Evolutionary conservation across 2,329 filamentous ascomycete genomes (phyloP).

Genomic region (Trichoderma simmonsii): DNA sequence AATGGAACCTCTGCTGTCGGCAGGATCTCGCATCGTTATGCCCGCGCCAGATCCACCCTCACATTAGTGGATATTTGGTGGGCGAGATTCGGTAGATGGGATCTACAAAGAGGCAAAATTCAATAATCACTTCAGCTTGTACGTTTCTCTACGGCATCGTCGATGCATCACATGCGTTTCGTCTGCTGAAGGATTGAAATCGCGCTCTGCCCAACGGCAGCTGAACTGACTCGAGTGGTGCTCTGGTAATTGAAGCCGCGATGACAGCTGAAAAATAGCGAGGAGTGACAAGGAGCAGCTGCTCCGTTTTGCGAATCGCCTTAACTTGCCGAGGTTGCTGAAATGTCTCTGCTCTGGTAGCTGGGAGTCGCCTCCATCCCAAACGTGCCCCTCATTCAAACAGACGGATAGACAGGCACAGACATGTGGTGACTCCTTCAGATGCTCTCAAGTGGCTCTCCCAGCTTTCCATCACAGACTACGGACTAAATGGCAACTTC

Average conservation of each 20-base stretch:
- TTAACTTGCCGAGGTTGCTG: neutral
- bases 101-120: neutral
- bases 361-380: neutral
- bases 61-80: neutral
- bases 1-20: neutral
- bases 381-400: neutral
- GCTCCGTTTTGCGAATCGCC: neutral
- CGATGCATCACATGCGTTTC: neutral
- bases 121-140: neutral
- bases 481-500: neutral
- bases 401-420: neutral
- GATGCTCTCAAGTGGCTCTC: neutral
- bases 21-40: conserved; percentile 2
- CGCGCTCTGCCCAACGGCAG: neutral
- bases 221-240: neutral
- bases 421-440: neutral
- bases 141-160: no score
- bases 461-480: neutral
- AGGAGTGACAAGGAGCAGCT: neutral
- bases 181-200: neutral
- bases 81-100: neutral
- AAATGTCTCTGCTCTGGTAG: neutral
- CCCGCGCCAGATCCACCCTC: neutral
- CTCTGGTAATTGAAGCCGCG: neutral
- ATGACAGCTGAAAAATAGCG: neutral